These are phyloP conservation scores for Cutaneotrichosporon sp. DNA, from an alignment of 1,284 basidiomycete genomes.

Conservation along the genomic window DNA sequence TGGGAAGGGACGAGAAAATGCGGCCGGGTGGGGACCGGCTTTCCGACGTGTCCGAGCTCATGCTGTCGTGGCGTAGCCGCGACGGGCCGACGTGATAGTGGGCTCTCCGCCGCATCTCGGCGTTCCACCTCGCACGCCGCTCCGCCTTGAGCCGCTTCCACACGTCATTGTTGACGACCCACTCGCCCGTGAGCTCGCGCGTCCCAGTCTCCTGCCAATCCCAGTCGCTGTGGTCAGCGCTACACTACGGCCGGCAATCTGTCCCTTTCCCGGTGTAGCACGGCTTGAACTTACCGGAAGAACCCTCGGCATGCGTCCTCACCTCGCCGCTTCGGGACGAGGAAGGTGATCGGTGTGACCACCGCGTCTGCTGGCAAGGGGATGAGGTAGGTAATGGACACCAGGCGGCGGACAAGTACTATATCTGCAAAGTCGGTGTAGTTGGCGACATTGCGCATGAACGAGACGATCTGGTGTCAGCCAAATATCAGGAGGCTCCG, in stretches of 20 bases:
- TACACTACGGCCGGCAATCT: neutral
- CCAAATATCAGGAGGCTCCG: neutral
- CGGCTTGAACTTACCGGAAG: conserved; percentile 26
- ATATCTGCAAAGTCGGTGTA: conserved; percentile 86
- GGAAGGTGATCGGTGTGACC: conserved; percentile 91
- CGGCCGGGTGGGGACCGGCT: neutral
- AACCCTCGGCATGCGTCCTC: conserved; percentile 55
- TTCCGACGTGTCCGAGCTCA: neutral
- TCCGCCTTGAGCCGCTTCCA: conserved; percentile 87
- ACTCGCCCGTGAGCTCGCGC: conserved; percentile 87
- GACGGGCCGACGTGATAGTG: conserved; percentile 17
- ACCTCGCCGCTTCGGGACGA: conserved; percentile 77
- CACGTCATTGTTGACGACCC: conserved; percentile 88
- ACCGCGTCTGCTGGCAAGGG: conserved; percentile 91
- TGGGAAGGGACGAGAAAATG: conserved; percentile 1
- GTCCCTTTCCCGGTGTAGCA: neutral
- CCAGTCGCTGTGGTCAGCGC: conserved; percentile 55
- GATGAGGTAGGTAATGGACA: conserved; percentile 76
- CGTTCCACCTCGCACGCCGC: conserved; percentile 59
- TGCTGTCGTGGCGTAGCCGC: conserved; percentile 15
- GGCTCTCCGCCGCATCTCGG: conserved; percentile 18
- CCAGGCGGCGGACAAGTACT: conserved; percentile 73
- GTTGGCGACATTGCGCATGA: conserved; percentile 80
- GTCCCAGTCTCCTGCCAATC: conserved; percentile 74
- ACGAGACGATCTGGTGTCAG: conserved; percentile 37